Conservation (phyloP, 306 rosid species). For the Boehmeria nivea region DNA sequence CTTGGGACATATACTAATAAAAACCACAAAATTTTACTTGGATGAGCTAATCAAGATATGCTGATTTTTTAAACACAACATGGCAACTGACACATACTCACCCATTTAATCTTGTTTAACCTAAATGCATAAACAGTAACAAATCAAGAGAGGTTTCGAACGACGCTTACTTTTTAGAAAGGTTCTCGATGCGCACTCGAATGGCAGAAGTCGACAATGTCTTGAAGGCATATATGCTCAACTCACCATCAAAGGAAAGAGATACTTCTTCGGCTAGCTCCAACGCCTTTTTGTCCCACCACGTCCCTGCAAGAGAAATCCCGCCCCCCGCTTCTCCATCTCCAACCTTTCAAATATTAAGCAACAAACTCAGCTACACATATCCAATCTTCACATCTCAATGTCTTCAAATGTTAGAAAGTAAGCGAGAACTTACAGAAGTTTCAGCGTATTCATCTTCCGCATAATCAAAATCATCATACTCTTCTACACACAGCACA, state of each 20-base stretch:
- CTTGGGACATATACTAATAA: too few relatives aligned
- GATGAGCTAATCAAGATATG: too few relatives aligned
- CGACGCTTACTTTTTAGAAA: conserved; percentile 60
- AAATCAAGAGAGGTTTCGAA: neutral
- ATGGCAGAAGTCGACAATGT: conserved; percentile 57
- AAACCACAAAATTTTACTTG: too few relatives aligned
- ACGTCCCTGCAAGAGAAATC: conserved; percentile 70
- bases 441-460: conserved; percentile 38
- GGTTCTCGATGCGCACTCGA: conserved; percentile 81
- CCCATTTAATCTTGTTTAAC: too few relatives aligned
- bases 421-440: conserved; percentile 42
- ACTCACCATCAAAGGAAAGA: conserved; percentile 58
- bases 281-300: conserved; percentile 90
- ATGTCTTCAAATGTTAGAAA: neutral
- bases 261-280: conserved; percentile 72
- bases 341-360: conserved; percentile 52
- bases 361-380: conserved; percentile 3
- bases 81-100: too few relatives aligned
- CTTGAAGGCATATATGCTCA: conserved; percentile 74
- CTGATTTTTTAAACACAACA: too few relatives aligned
- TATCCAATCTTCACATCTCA: neutral
- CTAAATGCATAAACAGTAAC: too few relatives aligned
- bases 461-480: conserved; percentile 34
- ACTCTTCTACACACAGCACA: conserved; percentile 46
- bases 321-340: conserved; percentile 94